Percentiles rank a stretch among this genome's conserved stretches.
These are phyloP conservation scores for Chaetomium tenue DNA, from an alignment of 495 filamentous ascomycete genomes.

Conservation along the genomic window DNA sequence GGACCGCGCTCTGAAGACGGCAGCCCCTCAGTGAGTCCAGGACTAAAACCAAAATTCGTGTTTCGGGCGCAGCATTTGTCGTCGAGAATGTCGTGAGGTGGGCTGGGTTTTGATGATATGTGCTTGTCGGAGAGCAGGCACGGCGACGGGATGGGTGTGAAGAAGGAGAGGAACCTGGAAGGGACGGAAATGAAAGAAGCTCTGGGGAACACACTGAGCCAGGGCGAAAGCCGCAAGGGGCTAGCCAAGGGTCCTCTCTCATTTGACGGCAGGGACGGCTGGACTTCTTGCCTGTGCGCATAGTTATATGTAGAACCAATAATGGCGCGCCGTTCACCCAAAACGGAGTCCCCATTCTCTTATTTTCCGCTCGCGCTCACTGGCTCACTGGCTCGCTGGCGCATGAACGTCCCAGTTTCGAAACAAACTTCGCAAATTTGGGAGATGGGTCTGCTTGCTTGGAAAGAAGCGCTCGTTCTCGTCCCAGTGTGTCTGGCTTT, in stretches of 20 bases:
- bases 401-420: constrained; percentile 5
- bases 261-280: constrained; percentile 13
- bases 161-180: neutral
- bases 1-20: constrained; percentile 7
- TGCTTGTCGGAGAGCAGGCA: neutral
- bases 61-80: neutral
- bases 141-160: neutral
- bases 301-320: neutral
- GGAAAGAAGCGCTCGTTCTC: neutral
- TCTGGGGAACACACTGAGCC: neutral
- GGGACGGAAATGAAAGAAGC: constrained; percentile 15
- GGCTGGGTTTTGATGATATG: neutral
- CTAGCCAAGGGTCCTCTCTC: neutral
- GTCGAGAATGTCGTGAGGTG: neutral
- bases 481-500: no score
- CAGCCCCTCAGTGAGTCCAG: constrained; percentile 1
- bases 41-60: neutral
- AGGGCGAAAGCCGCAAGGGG: constrained; percentile 14
- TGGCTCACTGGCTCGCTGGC: neutral
- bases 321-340: neutral
- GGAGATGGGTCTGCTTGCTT: neutral
- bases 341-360: constrained; percentile 10
- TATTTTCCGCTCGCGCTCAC: neutral
- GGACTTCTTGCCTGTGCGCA: neutral
- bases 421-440: constrained; percentile 3